Evolutionary conservation across 1,284 basidiomycete genomes (phyloP).

Genomic region (Pseudozyma sp.): DNA sequence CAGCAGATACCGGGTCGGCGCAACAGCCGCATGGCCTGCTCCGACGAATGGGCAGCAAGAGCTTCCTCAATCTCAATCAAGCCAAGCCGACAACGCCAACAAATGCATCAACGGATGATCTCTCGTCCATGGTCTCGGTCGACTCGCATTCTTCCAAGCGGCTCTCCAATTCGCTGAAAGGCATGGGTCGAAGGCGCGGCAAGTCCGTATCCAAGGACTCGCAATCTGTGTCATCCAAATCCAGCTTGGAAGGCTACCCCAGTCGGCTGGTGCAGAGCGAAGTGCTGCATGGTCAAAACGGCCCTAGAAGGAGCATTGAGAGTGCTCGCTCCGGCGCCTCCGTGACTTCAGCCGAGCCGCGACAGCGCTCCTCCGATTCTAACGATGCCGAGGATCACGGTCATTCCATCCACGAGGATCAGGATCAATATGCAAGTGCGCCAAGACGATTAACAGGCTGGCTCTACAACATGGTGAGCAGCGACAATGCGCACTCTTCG

Average conservation of each 20-base stretch:
- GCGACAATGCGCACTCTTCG: slow-evolving; percentile 23
- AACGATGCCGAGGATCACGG: not conserved
- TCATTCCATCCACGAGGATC: slow-evolving; percentile 4
- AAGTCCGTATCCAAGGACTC: slow-evolving; percentile 28
- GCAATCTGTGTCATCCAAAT: slow-evolving; percentile 24
- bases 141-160: slow-evolving; percentile 35
- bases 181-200: slow-evolving; percentile 22
- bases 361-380: slow-evolving; percentile 21
- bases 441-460: slow-evolving; percentile 60
- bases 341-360: slow-evolving; percentile 15
- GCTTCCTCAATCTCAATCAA: slow-evolving; percentile 38
- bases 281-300: not conserved
- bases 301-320: slow-evolving; percentile 33
- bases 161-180: slow-evolving; percentile 42
- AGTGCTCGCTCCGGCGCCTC: slow-evolving; percentile 30
- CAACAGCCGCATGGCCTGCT: slow-evolving; percentile 30
- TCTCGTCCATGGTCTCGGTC: slow-evolving; percentile 16
- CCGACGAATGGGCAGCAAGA: slow-evolving; percentile 48
- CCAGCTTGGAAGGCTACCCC: slow-evolving; percentile 25
- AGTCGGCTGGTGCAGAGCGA: slow-evolving; percentile 22
- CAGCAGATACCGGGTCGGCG: not conserved
- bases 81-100: slow-evolving; percentile 14
- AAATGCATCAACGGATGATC: slow-evolving; percentile 29
- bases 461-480: slow-evolving; percentile 57
- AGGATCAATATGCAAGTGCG: slow-evolving; percentile 8